A percentile compares a stretch with the other conserved stretches of the same genome.
Conservation (phyloP, 75 land plant genomes). For the Chamaecyparis obtusa region DNA sequence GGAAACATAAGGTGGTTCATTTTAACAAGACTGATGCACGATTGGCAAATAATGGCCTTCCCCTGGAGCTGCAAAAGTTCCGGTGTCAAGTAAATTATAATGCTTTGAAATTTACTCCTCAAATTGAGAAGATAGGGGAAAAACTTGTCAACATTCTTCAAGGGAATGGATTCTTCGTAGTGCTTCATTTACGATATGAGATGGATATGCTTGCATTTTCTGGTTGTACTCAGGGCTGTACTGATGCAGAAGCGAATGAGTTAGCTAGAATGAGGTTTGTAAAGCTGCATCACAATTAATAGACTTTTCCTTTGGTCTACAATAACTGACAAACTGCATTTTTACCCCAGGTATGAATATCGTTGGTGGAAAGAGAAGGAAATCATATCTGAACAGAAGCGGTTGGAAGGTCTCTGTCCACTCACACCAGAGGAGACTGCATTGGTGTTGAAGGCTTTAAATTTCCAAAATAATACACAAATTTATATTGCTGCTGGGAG, state of each 20-base stretch:
- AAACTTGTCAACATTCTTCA: slow-evolving; percentile 55
- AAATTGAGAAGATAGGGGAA: slow-evolving; percentile 59
- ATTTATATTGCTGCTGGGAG: slow-evolving; percentile 89
- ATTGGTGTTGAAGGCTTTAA: slow-evolving; percentile 66
- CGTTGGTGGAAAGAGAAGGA: slow-evolving; percentile 96
- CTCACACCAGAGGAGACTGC: slow-evolving; percentile 87
- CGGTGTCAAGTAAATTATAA: slow-evolving; percentile 80
- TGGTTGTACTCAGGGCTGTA: slow-evolving; percentile 84
- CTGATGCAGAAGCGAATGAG: slow-evolving; percentile 58
- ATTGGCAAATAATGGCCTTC: slow-evolving; percentile 67
- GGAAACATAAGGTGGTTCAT: slow-evolving; percentile 63
- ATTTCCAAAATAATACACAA: slow-evolving; percentile 54
- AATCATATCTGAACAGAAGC: slow-evolving; percentile 63
- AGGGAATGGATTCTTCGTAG: slow-evolving; percentile 59
- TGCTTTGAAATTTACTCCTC: slow-evolving; percentile 67
- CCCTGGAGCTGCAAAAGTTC: slow-evolving; percentile 52
- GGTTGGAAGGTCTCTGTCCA: slow-evolving; percentile 83
- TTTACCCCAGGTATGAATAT: slow-evolving; percentile 71
- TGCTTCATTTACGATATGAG: slow-evolving; percentile 78
- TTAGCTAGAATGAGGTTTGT: slow-evolving; percentile 65
- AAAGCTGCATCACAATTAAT: background rate
- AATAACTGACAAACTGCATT: background rate
- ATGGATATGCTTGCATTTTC: slow-evolving; percentile 96
- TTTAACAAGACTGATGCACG: slow-evolving; percentile 77
- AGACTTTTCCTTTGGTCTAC: background rate